Evolutionary conservation across 352 stramenopile genomes (phyloP).

Genomic region (Pythium chondricola): DNA sequence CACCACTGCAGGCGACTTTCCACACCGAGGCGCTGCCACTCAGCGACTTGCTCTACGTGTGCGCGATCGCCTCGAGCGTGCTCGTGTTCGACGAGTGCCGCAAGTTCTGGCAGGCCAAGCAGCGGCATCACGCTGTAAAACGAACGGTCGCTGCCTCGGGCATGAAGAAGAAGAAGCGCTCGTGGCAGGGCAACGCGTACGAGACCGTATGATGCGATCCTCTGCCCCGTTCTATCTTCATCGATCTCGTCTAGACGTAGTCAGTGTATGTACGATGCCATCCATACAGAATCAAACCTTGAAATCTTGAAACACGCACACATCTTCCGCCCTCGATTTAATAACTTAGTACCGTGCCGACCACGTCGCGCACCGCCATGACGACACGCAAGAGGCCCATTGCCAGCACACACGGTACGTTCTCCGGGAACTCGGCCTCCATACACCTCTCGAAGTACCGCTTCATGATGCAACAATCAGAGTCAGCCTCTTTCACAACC

Average conservation of each 20-base stretch:
- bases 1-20: constrained; percentile 94
- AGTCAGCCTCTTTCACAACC: not conserved
- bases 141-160: constrained; percentile 34
- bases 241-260: not conserved
- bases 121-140: constrained; percentile 24
- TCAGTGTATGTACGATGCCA: too few species aligned
- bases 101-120: constrained; percentile 74
- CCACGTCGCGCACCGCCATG: too few species aligned
- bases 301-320: too few species aligned
- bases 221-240: not conserved
- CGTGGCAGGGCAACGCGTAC: constrained; percentile 60
- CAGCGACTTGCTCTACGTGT: constrained; percentile 90
- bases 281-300: too few species aligned
- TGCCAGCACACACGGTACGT: constrained; percentile 46
- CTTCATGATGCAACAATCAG: constrained; percentile 9
- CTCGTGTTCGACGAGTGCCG: constrained; percentile 92
- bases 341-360: constrained; percentile 23
- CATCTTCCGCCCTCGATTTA: not conserved
- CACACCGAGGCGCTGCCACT: constrained; percentile 94
- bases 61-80: constrained; percentile 89
- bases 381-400: constrained; percentile 22
- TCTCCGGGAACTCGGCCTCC: constrained; percentile 44
- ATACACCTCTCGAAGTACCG: constrained; percentile 45
- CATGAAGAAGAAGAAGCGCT: constrained; percentile 63
- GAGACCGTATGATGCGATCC: constrained; percentile 37